Conservation (phyloP, 352 stramenopile genomes). For the Phytophthora aleatoria region DNA sequence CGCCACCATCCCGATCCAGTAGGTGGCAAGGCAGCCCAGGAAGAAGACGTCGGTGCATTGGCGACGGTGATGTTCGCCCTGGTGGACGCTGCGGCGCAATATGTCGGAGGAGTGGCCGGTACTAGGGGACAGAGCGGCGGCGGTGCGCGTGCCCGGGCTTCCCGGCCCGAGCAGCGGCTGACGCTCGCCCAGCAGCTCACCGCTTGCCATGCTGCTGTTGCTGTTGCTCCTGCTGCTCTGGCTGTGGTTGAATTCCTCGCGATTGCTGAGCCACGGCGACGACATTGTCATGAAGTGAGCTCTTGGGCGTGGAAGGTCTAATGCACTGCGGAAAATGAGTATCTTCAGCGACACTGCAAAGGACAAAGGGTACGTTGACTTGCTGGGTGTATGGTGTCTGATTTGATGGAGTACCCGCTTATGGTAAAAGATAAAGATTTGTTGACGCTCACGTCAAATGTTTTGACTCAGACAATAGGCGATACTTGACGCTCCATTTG, state of each 20-base stretch:
- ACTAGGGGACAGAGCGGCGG: conserved; percentile 55
- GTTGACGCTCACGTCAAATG: conserved; percentile 1
- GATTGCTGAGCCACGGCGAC: conserved; percentile 12
- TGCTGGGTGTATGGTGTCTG: conserved; percentile 7
- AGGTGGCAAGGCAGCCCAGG: conserved; percentile 55
- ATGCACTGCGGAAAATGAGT: conserved; percentile 4
- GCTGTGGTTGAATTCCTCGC: conserved; percentile 28
- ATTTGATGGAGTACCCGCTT: conserved; percentile 7
- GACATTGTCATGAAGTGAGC: conserved; percentile 12
- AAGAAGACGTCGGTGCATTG: conserved; percentile 65
- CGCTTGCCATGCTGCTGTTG: neutral
- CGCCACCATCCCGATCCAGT: conserved; percentile 82
- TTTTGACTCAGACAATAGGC: no score
- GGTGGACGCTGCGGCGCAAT: conserved; percentile 49
- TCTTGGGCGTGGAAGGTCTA: conserved; percentile 3
- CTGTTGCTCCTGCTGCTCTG: conserved; percentile 27
- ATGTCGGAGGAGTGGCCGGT: conserved; percentile 43
- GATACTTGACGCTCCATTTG: no score
- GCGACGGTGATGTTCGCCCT: conserved; percentile 40
- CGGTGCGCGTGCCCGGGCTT: conserved; percentile 27
- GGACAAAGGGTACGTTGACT: conserved; percentile 8
- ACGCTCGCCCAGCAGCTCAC: neutral
- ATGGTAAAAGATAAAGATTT: neutral
- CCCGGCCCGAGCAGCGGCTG: conserved; percentile 42
- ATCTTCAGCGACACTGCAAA: conserved; percentile 5